Evolutionary conservation across 306 rosid genomes (phyloP).

Genomic region (Lagenaria siceraria): DNA sequence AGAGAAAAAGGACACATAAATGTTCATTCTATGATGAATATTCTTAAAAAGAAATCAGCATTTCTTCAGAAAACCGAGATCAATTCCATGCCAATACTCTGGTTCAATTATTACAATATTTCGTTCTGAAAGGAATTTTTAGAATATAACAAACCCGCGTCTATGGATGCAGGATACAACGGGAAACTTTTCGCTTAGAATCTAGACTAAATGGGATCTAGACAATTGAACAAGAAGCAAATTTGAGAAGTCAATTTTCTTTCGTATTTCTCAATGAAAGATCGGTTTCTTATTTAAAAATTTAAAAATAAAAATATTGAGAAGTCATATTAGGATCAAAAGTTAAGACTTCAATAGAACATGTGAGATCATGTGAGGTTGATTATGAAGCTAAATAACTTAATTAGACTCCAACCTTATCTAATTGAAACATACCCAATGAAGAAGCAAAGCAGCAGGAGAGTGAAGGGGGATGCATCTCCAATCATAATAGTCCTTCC

Average conservation of each 20-base stretch:
- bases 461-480: conserved; percentile 66
- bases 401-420: neutral
- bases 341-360: neutral
- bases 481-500: conserved; percentile 83
- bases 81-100: neutral
- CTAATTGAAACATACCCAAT: conserved; percentile 49
- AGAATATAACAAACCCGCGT: neutral
- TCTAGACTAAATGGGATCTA: neutral
- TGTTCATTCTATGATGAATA: neutral
- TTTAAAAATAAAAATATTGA: too few species aligned
- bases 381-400: neutral
- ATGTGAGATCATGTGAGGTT: neutral
- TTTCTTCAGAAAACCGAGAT: neutral
- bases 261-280: too few species aligned
- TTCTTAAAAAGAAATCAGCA: neutral
- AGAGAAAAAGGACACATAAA: neutral
- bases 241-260: neutral
- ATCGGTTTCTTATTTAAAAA: too few species aligned
- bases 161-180: neutral
- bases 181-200: neutral
- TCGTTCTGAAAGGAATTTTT: neutral
- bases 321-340: neutral
- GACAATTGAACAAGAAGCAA: neutral
- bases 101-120: neutral
- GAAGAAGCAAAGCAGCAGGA: conserved; percentile 79